phyloP scores from a whole-genome alignment of 2,329 filamentous ascomycete genomes.

The Purpureocillium takamizusanense region DNA sequence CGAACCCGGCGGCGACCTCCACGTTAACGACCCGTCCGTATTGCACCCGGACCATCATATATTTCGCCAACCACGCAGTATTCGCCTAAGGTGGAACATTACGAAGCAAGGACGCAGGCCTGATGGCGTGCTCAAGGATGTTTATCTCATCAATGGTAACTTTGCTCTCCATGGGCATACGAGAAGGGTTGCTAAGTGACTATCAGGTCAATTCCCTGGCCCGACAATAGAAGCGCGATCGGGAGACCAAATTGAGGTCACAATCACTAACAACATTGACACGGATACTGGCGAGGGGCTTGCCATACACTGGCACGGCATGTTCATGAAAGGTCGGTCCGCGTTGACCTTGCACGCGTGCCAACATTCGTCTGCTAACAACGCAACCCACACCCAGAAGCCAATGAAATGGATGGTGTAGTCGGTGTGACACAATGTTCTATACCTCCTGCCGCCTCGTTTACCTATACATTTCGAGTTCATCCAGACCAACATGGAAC shows the following conservation, averaged over 20 bases:
- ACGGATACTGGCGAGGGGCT: conserved; percentile 26
- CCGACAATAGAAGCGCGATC: conserved; percentile 7
- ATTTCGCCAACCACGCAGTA: conserved; percentile 2
- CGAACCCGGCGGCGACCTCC: neutral
- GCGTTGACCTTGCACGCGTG: conserved; percentile 15
- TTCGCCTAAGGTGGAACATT: conserved; percentile 5
- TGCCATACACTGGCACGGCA: conserved; percentile 60
- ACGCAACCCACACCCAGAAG: neutral
- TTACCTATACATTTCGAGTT: conserved; percentile 30
- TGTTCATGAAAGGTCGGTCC: conserved; percentile 52
- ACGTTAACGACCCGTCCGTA: no score
- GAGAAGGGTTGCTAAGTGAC: neutral
- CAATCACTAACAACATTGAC: conserved; percentile 25
- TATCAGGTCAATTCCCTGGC: conserved; percentile 5
- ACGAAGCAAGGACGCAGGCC: conserved; percentile 4
- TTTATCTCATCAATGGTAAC: conserved; percentile 7
- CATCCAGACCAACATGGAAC: conserved; percentile 38
- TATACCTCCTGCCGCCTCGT: conserved; percentile 44
- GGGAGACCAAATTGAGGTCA: conserved; percentile 30
- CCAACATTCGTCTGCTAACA: neutral
- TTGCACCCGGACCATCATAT: conserved; percentile 4
- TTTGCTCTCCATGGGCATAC: neutral
- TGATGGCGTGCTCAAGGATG: conserved; percentile 5
- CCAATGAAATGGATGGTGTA: conserved; percentile 50
- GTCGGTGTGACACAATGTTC: conserved; percentile 50